These are phyloP conservation scores for Rhizopus microsporus DNA, from an alignment of 371 early-diverging fungal species.

Conservation along the genomic window DNA sequence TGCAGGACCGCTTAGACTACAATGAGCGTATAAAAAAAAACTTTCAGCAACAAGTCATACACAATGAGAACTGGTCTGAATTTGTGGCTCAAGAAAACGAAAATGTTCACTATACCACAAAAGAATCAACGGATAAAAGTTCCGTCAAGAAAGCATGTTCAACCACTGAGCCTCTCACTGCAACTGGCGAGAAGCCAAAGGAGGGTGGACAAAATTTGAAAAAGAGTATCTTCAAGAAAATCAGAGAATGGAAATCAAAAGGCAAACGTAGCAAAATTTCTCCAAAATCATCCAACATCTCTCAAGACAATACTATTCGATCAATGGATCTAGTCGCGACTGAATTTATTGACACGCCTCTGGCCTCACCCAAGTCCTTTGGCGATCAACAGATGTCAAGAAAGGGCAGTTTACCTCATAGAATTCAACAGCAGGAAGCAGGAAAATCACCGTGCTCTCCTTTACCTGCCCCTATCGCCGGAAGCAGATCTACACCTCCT, in stretches of 20 bases:
- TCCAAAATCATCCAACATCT: constrained; percentile 1
- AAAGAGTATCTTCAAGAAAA: constrained; percentile 21
- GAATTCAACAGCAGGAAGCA: constrained; percentile 52
- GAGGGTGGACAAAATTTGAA: constrained; percentile 10
- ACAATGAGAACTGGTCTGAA: constrained; percentile 36
- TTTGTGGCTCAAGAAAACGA: constrained; percentile 24
- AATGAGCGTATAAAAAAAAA: constrained; percentile 35
- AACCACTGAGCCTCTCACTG: not conserved
- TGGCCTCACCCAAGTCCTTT: constrained; percentile 33
- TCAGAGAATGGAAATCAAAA: constrained; percentile 25
- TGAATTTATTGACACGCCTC: constrained; percentile 45
- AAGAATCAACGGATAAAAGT: too few species aligned
- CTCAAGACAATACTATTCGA: not conserved
- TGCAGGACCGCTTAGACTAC: constrained; percentile 42
- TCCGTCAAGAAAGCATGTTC: too few species aligned
- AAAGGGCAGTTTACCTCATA: not conserved
- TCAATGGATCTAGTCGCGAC: constrained; percentile 25
- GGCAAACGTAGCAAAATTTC: constrained; percentile 6
- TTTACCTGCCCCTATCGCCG: constrained; percentile 39
- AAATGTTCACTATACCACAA: not conserved
- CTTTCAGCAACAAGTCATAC: constrained; percentile 28
- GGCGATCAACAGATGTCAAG: constrained; percentile 1
- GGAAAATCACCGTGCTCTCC: constrained; percentile 51
- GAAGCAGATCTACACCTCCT: constrained; percentile 58
- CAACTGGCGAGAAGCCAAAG: not conserved